A percentile compares a stretch with the other conserved stretches of the same genome.
Conservation (phyloP, 2,329 filamentous ascomycete species). For the Davidsoniella eucalypti region DNA sequence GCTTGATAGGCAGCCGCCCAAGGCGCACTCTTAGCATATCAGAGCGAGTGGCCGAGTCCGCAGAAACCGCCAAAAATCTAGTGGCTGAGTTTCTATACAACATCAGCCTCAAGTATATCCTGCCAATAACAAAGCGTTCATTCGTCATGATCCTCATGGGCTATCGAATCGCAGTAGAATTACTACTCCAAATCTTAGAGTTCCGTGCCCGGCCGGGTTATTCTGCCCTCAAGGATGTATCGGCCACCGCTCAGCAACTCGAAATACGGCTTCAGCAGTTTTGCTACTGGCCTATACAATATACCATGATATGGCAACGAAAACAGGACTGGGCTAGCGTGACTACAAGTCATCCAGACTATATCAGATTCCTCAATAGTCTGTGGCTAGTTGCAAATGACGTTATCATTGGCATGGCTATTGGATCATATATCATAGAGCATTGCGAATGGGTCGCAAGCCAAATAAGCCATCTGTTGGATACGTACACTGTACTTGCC, state of each 20-base stretch:
- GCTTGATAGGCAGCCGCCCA: constrained; percentile 63
- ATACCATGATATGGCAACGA: constrained; percentile 72
- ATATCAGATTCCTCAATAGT: constrained; percentile 98
- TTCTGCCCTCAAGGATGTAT: constrained; percentile 84
- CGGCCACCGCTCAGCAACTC: constrained; percentile 89
- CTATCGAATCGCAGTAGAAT: constrained; percentile 67
- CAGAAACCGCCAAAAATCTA: constrained; percentile 67
- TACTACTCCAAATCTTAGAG: constrained; percentile 63
- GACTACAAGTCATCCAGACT: constrained; percentile 87
- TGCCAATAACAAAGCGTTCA: constrained; percentile 53
- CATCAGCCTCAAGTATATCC: constrained; percentile 55
- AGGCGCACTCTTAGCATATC: constrained; percentile 83
- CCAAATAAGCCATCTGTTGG: constrained; percentile 60
- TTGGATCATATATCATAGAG: constrained; percentile 94
- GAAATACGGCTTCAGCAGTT: constrained; percentile 96
- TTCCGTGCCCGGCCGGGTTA: constrained; percentile 65
- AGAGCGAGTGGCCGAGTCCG: constrained; percentile 85
- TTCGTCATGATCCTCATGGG: constrained; percentile 68
- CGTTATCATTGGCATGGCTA: constrained; percentile 91
- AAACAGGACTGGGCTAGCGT: constrained; percentile 93
- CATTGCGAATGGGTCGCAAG: constrained; percentile 73
- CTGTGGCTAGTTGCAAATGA: constrained; percentile 97
- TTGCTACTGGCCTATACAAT: constrained; percentile 97
- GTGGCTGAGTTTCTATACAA: constrained; percentile 53
- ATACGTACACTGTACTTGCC: constrained; percentile 72